Evolutionary conservation across 1,284 basidiomycete genomes (phyloP).

Genomic region (Meripilus lineatus): DNA sequence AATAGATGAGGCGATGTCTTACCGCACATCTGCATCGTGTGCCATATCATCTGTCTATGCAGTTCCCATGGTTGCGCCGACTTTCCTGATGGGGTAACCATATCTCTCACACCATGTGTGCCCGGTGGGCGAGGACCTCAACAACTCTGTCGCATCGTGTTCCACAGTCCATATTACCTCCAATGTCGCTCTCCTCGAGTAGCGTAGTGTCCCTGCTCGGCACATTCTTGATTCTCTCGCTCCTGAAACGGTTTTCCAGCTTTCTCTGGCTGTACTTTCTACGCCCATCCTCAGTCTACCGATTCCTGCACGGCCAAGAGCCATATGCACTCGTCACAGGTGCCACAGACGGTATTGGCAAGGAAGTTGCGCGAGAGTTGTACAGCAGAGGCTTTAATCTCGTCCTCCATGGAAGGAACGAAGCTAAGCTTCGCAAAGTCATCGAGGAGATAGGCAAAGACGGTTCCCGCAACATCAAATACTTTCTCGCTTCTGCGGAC

Average conservation of each 20-base stretch:
- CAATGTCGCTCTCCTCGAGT: too few species aligned
- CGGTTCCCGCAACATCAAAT: slow-evolving; percentile 16
- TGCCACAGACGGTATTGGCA: slow-evolving; percentile 29
- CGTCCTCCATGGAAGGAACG: slow-evolving; percentile 26
- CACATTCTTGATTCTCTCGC: too few species aligned
- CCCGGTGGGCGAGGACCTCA: too few species aligned
- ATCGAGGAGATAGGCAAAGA: slow-evolving; percentile 16
- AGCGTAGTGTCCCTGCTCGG: too few species aligned
- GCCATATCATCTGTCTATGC: too few species aligned
- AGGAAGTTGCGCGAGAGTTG: slow-evolving; percentile 23
- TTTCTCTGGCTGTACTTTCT: slow-evolving; percentile 26
- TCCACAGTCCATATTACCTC: too few species aligned
- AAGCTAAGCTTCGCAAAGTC: slow-evolving; percentile 23
- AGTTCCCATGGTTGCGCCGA: too few species aligned
- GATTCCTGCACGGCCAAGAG: slow-evolving; percentile 20
- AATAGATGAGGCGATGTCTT: too few species aligned
- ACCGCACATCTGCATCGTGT: too few species aligned
- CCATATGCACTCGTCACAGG: slow-evolving; percentile 27
- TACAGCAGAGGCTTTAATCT: slow-evolving; percentile 26
- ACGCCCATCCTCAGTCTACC: slow-evolving; percentile 18
- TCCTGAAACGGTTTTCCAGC: slow-evolving; percentile 14
- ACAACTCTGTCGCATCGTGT: too few species aligned
- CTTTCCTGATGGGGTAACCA: too few species aligned
- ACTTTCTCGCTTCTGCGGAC: slow-evolving; percentile 25
- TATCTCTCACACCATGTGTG: too few species aligned